Base-by-base conservation (phyloP, 2,329 filamentous ascomycete species). In the Aureobasidium subglaciale region DNA sequence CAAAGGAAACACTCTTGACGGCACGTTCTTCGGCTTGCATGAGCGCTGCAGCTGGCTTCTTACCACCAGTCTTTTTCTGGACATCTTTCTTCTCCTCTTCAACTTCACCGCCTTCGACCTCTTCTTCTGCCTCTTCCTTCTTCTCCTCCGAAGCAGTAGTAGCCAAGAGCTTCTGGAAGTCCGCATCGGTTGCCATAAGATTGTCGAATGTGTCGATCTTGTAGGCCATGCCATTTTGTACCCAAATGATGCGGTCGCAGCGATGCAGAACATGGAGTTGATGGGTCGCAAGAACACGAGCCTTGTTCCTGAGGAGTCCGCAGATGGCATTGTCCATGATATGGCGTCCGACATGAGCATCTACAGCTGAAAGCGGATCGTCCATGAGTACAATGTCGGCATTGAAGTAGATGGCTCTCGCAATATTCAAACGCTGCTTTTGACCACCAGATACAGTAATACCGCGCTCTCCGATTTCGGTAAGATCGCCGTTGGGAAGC, bases 361-460 rank as follows among this genome's bases (percentile, higher is more conserved):
- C 76, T 16, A 79, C 76, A 24, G 76, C 76, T 4, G 81, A 84
- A 7, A 85, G 68, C 1, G 82, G 82, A 62, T 85, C 82, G 61
- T 85, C 82, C 78, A 85, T 81, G 11, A 85, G 72, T 2, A 85
- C 71, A 46, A 85, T 77, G 59, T 84, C 81, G 1, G 81, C 78
- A 59, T 84, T 72, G 65, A 83, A 85, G 64, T 85, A 85, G 54
- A 85, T 84, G 1, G 82, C 82, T 54, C 93, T 82, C 16, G 93
- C 93, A 65, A 97, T 96, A 67, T 96, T 97, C 62, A 96, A 76
- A 10, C 93, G 84, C 70, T 96, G 92, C 70, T 96, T 96, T 70
- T 97, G 92, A 1, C 92, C 92, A 56, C 93, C 92, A 16, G 90
- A 96, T 1, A 97, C 87, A 1, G 90, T 97, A 65, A 97, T 96